These are phyloP conservation scores for Desmodesmus armatus DNA, from an alignment of 139 green algal species.

Conservation along the genomic window DNA sequence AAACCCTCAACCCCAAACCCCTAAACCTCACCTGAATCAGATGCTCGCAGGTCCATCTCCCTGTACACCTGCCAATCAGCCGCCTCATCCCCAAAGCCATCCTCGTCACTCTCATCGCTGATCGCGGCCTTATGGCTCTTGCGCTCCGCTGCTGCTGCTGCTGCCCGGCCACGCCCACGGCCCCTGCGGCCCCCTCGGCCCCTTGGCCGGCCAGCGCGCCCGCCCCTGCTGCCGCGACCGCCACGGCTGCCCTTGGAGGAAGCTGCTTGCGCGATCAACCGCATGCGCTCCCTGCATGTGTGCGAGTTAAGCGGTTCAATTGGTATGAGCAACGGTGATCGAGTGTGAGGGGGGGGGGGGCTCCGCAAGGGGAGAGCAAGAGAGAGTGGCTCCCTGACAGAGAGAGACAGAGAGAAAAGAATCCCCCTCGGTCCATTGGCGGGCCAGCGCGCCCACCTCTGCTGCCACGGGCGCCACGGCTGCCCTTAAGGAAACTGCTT, in stretches of 20 bases:
- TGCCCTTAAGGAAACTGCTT: constrained; percentile 17
- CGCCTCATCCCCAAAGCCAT: constrained; percentile 40
- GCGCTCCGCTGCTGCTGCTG: too few species aligned
- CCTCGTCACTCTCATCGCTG: constrained; percentile 30
- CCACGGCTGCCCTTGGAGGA: constrained; percentile 1
- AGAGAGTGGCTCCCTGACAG: neutral
- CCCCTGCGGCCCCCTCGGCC: neutral
- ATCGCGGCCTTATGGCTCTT: too few species aligned
- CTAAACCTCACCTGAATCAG: constrained; percentile 43
- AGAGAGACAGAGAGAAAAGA: too few species aligned
- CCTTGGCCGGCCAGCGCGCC: neutral
- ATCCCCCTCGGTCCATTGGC: neutral
- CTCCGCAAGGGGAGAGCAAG: neutral
- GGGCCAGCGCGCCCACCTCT: neutral
- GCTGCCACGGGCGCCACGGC: neutral
- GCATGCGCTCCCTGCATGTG: constrained; percentile 46
- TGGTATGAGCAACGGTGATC: too few species aligned
- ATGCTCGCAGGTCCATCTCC: constrained; percentile 24
- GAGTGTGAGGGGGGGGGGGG: too few species aligned
- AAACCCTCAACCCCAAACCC: neutral
- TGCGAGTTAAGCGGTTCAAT: too few species aligned
- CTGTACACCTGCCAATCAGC: constrained; percentile 45
- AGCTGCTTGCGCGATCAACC: constrained; percentile 30
- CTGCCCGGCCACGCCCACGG: neutral
- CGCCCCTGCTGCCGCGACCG: neutral